Evolutionary conservation across 1,284 basidiomycete genomes (phyloP).

Genomic region (Austropuccinia psidii): DNA sequence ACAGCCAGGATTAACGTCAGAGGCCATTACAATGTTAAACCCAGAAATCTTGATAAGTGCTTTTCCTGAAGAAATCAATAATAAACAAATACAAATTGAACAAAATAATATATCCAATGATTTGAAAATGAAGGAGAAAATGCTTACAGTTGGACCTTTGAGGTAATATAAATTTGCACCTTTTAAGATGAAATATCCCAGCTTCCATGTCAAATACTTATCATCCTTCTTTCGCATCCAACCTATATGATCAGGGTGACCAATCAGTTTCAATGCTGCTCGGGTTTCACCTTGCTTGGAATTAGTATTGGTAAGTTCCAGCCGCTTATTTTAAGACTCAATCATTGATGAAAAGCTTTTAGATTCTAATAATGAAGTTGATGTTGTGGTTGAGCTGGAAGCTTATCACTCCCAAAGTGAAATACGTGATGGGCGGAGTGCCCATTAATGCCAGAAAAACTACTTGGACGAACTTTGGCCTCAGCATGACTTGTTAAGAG

Average conservation of each 20-base stretch:
- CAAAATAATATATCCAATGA: no score
- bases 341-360: constrained; percentile 38
- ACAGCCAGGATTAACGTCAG: no score
- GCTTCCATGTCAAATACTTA: constrained; percentile 86
- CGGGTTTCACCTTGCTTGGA: constrained; percentile 36
- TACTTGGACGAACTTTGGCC: background rate
- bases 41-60: no score
- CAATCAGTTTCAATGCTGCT: constrained; percentile 72
- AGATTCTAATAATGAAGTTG: constrained; percentile 38
- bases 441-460: background rate
- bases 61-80: no score
- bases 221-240: constrained; percentile 97
- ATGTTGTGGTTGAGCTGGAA: constrained; percentile 44
- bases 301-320: constrained; percentile 53
- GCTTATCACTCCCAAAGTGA: constrained; percentile 30
- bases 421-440: background rate
- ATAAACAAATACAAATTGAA: no score
- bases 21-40: no score
- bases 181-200: constrained; percentile 87
- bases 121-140: no score
- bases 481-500: background rate
- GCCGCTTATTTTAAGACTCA: constrained; percentile 51
- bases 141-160: constrained; percentile 63
- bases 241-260: constrained; percentile 73
- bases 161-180: constrained; percentile 80